Conservation (phyloP, 164 flowering plant species). For the Macadamia integrifolia region DNA sequence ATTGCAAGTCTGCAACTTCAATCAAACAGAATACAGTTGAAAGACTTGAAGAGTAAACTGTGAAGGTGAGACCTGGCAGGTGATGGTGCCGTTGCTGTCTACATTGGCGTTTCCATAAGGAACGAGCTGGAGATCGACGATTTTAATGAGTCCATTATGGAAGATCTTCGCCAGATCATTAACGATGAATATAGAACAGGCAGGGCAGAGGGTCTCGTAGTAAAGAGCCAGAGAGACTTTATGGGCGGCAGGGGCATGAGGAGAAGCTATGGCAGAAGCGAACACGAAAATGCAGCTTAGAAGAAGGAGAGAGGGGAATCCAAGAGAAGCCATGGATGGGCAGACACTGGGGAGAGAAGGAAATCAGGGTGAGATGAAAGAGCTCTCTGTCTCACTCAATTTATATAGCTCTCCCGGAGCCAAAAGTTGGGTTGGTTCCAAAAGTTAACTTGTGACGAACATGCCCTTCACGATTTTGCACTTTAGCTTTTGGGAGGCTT, state of each 20-base stretch:
- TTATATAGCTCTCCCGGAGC: too few relatives aligned
- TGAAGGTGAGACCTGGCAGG: conserved; percentile 50
- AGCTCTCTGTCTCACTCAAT: too few relatives aligned
- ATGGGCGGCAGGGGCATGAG: background rate
- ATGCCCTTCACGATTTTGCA: too few relatives aligned
- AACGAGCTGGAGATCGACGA: conserved; percentile 57
- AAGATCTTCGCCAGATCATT: conserved; percentile 46
- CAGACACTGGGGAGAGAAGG: too few relatives aligned
- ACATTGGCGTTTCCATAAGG: conserved; percentile 37
- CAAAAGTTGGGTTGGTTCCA: too few relatives aligned
- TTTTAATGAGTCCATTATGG: conserved; percentile 43
- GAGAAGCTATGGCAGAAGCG: background rate
- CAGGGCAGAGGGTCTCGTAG: conserved; percentile 65
- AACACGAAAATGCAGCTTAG: conserved; percentile 1
- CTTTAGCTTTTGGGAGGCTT: too few relatives aligned
- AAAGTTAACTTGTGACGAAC: too few relatives aligned
- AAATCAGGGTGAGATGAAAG: too few relatives aligned
- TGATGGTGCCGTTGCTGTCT: conserved; percentile 25
- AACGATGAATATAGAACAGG: conserved; percentile 63
- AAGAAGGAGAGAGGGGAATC: conserved; percentile 2
- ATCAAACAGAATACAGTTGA: background rate
- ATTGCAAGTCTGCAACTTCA: too few relatives aligned
- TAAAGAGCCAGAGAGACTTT: conserved; percentile 29
- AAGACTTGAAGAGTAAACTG: background rate
- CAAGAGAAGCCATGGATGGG: conserved; percentile 12